Evolutionary conservation across 768 basidiomycete species (phyloP), one percentile per base, ranked within the genome.

Genomic region (Favolaschia claudopus): DNA sequence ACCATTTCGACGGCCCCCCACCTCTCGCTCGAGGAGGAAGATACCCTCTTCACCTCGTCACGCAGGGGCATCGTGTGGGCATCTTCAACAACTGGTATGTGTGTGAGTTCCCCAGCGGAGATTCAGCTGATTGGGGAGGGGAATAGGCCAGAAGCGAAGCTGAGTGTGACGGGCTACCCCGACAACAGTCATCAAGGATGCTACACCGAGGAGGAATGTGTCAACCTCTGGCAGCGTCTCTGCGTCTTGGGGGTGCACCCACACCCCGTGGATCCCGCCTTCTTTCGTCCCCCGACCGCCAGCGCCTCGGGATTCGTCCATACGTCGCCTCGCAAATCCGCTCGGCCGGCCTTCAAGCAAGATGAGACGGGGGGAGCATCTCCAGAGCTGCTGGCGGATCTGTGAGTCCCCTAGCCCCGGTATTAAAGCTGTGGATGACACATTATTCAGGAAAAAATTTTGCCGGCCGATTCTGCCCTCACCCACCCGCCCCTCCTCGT

Each of bases 221-320:
- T 53, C 8, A 39, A 53, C 0, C 25, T 13, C 9, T 59, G 50
- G 58, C 58, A 59, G 7, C 0, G 8, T 1, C 22, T 59, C 8
- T 59, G 58, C 19, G 3, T n/a, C 0, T 39, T 46, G 2, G 51
- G 58, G 0, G 9, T 53, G 5, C 58, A 59, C 37, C 51, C 51
- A 0, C 58, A 59, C 25, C 50, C 58, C 4, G 43, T 52, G 0
- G 49, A 52, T n/a, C 57, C 49, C 5, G 34, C 19, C 3, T 43
- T 34, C 32, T 0, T 24, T 17, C n/a, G 5, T 19, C 7, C 25
- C 9, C 45, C 39, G 17, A 57, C n/a, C n/a, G n/a, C n/a, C n/a
- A n/a, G n/a, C n/a, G n/a, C n/a, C n/a, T n/a, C n/a, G n/a, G n/a
- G n/a, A n/a, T n/a, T n/a, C n/a, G n/a, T n/a, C n/a, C n/a, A n/a